phyloP scores from a whole-genome alignment of 805 yeast genomes.

The Metschnikowia lachancei region DNA sequence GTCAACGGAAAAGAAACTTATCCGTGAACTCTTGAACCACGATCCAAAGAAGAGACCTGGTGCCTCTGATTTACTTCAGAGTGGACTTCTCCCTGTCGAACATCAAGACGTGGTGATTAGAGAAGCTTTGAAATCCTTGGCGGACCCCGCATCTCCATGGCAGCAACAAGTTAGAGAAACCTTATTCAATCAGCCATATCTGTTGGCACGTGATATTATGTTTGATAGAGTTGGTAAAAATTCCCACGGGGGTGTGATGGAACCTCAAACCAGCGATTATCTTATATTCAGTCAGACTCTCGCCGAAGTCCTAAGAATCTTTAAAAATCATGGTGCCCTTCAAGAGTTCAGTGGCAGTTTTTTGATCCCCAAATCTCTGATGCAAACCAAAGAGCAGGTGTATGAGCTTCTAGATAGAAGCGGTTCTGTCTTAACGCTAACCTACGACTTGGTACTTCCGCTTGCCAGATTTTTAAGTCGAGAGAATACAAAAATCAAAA shows the following conservation, averaged over 20 bases:
- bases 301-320: constrained; percentile 58
- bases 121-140: constrained; percentile 79
- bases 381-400: constrained; percentile 59
- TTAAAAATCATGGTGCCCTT: constrained; percentile 82
- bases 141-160: constrained; percentile 93
- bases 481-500: constrained; percentile 47
- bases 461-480: constrained; percentile 81
- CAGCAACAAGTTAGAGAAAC: constrained; percentile 88
- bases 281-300: constrained; percentile 60
- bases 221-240: constrained; percentile 55
- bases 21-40: constrained; percentile 68
- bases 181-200: constrained; percentile 79
- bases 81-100: constrained; percentile 83
- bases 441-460: constrained; percentile 87
- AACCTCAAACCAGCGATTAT: constrained; percentile 40
- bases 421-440: constrained; percentile 85
- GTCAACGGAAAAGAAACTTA: constrained; percentile 63
- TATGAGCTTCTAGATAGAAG: constrained; percentile 80
- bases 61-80: constrained; percentile 69
- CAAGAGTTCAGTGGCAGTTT: constrained; percentile 63
- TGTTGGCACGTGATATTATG: constrained; percentile 77
- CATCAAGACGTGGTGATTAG: constrained; percentile 87
- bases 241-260: constrained; percentile 26
- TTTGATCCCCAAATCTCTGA: constrained; percentile 78
- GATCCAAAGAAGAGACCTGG: constrained; percentile 76